Percentiles rank a stretch among this genome's conserved stretches.
Conservation (phyloP, 768 basidiomycete species). For the Megacollybia marginata region DNA sequence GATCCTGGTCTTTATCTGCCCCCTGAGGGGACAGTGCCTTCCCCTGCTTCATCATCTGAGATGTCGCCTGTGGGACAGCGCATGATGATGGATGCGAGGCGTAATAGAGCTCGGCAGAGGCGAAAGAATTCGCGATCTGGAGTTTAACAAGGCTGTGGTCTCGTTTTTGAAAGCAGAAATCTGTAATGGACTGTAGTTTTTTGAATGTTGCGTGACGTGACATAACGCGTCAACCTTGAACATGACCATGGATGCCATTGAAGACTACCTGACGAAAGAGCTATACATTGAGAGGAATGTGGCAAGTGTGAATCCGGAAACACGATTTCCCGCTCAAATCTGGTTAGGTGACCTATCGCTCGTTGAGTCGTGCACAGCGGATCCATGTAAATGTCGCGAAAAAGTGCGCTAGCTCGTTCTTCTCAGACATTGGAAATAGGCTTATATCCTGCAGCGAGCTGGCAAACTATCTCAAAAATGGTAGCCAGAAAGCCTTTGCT, state of each 20-base stretch:
- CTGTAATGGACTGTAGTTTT: too few relatives aligned
- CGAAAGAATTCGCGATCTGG: background rate
- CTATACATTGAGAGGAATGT: conserved; percentile 44
- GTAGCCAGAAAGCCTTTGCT: conserved; percentile 42
- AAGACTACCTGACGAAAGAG: conserved; percentile 44
- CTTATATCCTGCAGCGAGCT: conserved; percentile 43
- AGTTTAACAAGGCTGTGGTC: too few relatives aligned
- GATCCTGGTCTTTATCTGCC: conserved; percentile 39
- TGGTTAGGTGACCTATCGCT: conserved; percentile 72
- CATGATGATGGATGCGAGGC: conserved; percentile 60
- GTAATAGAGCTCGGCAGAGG: conserved; percentile 17
- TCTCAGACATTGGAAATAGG: background rate
- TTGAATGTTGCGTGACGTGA: too few relatives aligned
- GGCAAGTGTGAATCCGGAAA: conserved; percentile 17
- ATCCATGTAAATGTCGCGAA: conserved; percentile 77
- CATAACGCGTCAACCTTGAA: background rate
- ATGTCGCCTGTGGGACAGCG: conserved; percentile 61
- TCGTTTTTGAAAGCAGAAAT: too few relatives aligned
- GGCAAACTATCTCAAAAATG: conserved; percentile 44
- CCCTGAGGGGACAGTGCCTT: conserved; percentile 38
- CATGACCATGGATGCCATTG: conserved; percentile 36
- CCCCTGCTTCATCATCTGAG: conserved; percentile 67
- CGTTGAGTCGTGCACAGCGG: conserved; percentile 60
- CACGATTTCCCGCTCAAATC: background rate
- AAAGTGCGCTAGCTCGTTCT: conserved; percentile 38